These are phyloP conservation scores for Brasilioporus rufonigricans DNA, from an alignment of 768 basidiomycete species.

Conservation along the genomic window DNA sequence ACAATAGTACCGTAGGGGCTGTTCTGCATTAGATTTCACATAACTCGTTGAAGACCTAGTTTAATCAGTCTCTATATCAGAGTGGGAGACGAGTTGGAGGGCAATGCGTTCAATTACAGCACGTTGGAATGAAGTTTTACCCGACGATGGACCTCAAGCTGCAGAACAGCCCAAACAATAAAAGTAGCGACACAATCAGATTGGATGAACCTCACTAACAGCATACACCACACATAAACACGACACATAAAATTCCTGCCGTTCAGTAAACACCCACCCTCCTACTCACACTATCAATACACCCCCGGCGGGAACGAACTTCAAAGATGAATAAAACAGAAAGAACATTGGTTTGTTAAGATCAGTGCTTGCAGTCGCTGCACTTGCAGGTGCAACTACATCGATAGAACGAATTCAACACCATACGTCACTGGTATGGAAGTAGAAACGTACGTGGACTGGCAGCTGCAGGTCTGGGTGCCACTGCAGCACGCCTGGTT, in stretches of 20 bases:
- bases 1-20: too few relatives aligned
- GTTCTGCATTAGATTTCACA: too few relatives aligned
- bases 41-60: too few relatives aligned
- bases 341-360: neutral
- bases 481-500: conserved; percentile 21
- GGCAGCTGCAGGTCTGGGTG: conserved; percentile 10
- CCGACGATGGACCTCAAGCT: too few relatives aligned
- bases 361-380: conserved; percentile 19
- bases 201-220: too few relatives aligned
- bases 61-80: too few relatives aligned
- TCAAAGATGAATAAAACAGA: neutral
- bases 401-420: neutral
- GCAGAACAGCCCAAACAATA: too few relatives aligned
- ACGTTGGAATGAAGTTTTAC: too few relatives aligned
- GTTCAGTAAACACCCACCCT: neutral
- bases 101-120: too few relatives aligned
- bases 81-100: too few relatives aligned
- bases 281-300: neutral
- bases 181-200: too few relatives aligned
- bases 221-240: too few relatives aligned
- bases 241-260: neutral
- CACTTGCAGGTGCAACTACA: conserved; percentile 19
- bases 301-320: neutral
- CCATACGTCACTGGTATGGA: neutral
- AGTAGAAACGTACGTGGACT: conserved; percentile 6